These are phyloP conservation scores for Phytophthora boehmeriae DNA, from an alignment of 352 stramenopile species.

Conservation along the genomic window DNA sequence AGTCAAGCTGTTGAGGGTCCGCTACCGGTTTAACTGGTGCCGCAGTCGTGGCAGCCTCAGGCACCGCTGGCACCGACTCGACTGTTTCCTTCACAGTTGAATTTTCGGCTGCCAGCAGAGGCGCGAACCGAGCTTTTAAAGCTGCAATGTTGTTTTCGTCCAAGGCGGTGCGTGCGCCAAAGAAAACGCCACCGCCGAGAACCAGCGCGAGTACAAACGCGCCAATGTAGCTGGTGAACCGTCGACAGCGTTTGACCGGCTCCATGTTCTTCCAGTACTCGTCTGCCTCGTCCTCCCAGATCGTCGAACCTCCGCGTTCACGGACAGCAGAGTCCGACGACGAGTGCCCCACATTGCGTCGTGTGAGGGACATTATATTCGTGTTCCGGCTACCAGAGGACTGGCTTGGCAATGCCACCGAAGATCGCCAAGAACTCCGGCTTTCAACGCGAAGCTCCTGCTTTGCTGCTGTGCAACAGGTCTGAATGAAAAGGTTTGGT, in stretches of 20 bases:
- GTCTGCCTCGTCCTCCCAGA: slow-evolving; percentile 72
- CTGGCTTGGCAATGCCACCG: slow-evolving; percentile 14
- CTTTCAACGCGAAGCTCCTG: background rate
- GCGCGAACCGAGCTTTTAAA: slow-evolving; percentile 20
- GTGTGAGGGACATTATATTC: slow-evolving; percentile 55
- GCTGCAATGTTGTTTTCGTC: slow-evolving; percentile 19
- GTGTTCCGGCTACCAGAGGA: too few species aligned
- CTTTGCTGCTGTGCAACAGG: background rate
- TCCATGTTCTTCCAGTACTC: slow-evolving; percentile 84
- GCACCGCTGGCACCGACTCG: background rate
- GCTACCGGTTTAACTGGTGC: background rate
- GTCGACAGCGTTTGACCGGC: slow-evolving; percentile 44
- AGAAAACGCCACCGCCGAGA: slow-evolving; percentile 24
- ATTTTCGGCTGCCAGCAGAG: slow-evolving; percentile 13
- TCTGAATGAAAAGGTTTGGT: too few species aligned
- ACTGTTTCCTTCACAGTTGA: background rate
- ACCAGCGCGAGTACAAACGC: slow-evolving; percentile 30
- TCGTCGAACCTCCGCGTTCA: slow-evolving; percentile 42
- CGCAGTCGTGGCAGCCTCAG: background rate
- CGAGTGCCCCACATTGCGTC: slow-evolving; percentile 44
- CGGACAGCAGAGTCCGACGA: slow-evolving; percentile 1
- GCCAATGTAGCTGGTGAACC: slow-evolving; percentile 36
- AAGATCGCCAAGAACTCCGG: background rate
- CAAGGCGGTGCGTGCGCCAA: slow-evolving; percentile 15
- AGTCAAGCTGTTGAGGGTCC: slow-evolving; percentile 21